Percentiles rank a stretch among this genome's conserved stretches.
Conservation (phyloP, 2,329 filamentous ascomycete species). For the Claviceps lovelessii region DNA sequence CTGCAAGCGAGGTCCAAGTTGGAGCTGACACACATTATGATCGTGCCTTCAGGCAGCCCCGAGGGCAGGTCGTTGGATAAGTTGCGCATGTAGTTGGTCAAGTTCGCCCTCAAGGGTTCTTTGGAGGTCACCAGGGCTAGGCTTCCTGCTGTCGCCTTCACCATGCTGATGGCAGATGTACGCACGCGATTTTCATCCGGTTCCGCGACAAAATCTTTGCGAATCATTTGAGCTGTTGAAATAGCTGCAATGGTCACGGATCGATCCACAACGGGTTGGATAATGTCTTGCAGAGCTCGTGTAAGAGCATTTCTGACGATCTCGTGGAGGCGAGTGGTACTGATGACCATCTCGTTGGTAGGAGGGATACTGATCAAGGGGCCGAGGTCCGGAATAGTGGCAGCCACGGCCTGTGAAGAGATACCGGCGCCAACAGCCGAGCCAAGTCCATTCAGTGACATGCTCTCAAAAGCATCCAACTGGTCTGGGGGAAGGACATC, state of each 20-base stretch:
- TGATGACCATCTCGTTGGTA: slow-evolving; percentile 64
- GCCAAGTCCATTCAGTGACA: slow-evolving; percentile 62
- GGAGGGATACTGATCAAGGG: slow-evolving; percentile 69
- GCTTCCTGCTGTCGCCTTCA: slow-evolving; percentile 85
- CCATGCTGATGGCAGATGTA: slow-evolving; percentile 80
- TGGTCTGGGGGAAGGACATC: slow-evolving; percentile 50
- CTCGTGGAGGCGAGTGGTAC: slow-evolving; percentile 49
- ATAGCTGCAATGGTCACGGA: slow-evolving; percentile 97
- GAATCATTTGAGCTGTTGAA: slow-evolving; percentile 85
- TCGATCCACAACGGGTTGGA: slow-evolving; percentile 89
- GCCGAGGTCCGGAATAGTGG: slow-evolving; percentile 71
- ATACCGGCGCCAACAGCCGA: slow-evolving; percentile 57
- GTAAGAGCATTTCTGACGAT: slow-evolving; percentile 81
- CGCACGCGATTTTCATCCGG: slow-evolving; percentile 76
- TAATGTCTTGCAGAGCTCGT: slow-evolving; percentile 87
- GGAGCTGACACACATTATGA: slow-evolving; percentile 97
- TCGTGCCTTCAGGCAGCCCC: slow-evolving; percentile 81
- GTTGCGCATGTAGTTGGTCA: slow-evolving; percentile 85
- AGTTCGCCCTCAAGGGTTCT: slow-evolving; percentile 88
- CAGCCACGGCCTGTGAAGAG: slow-evolving; percentile 62
- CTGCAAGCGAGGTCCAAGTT: slow-evolving; percentile 88
- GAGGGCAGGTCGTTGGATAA: slow-evolving; percentile 56
- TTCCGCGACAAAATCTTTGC: slow-evolving; percentile 93
- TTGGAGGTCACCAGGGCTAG: slow-evolving; percentile 96
- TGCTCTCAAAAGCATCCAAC: slow-evolving; percentile 68